Evolutionary conservation across 73 alveolate genomes (phyloP).

Genomic region (Uronychia binucleata): DNA sequence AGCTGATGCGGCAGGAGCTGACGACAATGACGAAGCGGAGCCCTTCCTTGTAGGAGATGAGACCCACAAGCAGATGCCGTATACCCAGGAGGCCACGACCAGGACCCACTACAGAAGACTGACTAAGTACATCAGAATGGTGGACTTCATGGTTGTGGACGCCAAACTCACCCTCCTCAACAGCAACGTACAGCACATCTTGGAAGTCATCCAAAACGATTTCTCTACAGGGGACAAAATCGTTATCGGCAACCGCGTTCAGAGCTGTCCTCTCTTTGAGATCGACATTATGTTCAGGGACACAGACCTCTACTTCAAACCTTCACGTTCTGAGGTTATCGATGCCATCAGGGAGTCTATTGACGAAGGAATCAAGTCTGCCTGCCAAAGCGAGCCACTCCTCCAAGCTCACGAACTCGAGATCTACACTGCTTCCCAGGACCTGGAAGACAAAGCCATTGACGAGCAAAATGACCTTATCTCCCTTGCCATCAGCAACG

Average conservation of each 20-base stretch:
- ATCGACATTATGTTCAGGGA: conserved; percentile 43
- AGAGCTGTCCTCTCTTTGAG: conserved; percentile 61
- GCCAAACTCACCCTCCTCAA: conserved; percentile 76
- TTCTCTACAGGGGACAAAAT: conserved; percentile 31
- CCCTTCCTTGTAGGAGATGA: conserved; percentile 92
- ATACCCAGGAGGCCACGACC: conserved; percentile 97
- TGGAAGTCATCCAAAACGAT: conserved; percentile 31
- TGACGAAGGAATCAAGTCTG: conserved; percentile 60
- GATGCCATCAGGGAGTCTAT: conserved; percentile 66
- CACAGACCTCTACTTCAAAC: conserved; percentile 40
- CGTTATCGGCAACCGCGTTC: conserved; percentile 30
- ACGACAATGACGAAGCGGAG: conserved; percentile 75
- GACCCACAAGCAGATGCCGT: conserved; percentile 89
- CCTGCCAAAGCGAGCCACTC: conserved; percentile 64
- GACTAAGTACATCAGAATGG: conserved; percentile 88
- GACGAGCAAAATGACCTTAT: conserved; percentile 75
- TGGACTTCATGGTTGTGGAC: conserved; percentile 91
- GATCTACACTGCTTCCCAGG: conserved; percentile 58
- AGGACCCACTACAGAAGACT: conserved; percentile 95
- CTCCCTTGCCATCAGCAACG: conserved; percentile 64
- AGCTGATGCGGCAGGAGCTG: conserved; percentile 32
- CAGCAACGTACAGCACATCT: conserved; percentile 33
- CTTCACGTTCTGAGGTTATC: conserved; percentile 49
- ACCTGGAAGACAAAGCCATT: conserved; percentile 55
- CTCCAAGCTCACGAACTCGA: conserved; percentile 65